These are phyloP conservation scores for Encephalitozoon intestinalis DNA, from an alignment of 371 early-diverging fungal genomes.

Conservation along the genomic window DNA sequence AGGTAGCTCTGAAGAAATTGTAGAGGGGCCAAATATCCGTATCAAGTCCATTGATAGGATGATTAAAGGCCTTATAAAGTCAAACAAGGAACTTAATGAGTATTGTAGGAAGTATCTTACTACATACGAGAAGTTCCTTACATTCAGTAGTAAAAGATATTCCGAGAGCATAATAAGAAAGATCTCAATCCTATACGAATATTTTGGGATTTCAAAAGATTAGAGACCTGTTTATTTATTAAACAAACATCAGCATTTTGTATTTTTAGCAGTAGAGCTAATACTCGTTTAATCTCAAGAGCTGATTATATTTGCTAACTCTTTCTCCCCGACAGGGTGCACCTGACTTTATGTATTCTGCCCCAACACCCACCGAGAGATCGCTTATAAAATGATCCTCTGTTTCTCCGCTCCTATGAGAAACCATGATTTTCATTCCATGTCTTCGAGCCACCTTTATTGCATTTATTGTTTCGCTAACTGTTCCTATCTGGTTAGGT, in stretches of 20 bases:
- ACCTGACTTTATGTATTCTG: conserved; percentile 96
- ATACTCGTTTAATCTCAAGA: conserved; percentile 78
- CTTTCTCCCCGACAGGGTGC: conserved; percentile 94
- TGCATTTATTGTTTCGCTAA: conserved; percentile 85
- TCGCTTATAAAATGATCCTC: conserved; percentile 96
- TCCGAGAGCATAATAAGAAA: neutral
- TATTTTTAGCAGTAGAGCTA: conserved; percentile 51
- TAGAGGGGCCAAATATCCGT: neutral
- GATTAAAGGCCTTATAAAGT: neutral
- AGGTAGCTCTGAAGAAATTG: neutral
- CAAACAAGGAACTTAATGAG: neutral
- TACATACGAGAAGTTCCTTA: conserved; percentile 2
- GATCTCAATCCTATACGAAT: neutral
- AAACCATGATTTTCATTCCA: conserved; percentile 96
- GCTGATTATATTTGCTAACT: conserved; percentile 92
- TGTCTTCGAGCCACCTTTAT: conserved; percentile 65
- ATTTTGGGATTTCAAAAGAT: neutral
- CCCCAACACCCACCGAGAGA: conserved; percentile 84
- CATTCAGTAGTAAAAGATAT: neutral
- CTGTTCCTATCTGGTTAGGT: conserved; percentile 96
- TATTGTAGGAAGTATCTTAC: conserved; percentile 7
- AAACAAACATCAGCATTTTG: neutral
- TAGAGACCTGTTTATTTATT: neutral
- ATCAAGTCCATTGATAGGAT: neutral
- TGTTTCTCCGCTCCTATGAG: conserved; percentile 95